Base-by-base conservation (phyloP, 495 filamentous ascomycete genomes). In the Penicillium paxilli region DNA sequence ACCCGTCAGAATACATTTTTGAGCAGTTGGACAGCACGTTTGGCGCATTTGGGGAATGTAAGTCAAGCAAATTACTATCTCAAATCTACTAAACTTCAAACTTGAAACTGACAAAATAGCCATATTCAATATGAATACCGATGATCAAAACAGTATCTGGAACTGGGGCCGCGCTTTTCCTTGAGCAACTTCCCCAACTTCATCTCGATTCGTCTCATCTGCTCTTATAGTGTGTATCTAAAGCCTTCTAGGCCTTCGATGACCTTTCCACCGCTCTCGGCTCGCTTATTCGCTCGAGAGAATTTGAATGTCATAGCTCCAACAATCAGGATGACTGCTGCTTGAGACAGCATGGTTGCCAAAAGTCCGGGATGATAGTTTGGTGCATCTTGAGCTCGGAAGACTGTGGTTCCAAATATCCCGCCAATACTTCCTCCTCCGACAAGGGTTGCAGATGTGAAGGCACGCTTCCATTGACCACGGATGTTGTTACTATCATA, bases 391-490 rank as follows among this genome's bases (percentile, higher is more conserved):
- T 82, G 58, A 22, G 66, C 64, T 44, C 81, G 70, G 59, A 83
- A 85, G 4, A 82, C 75, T 7, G 71, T 67, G n/a, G 69, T 68
- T 19, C 79, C 79, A 24, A 76, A 64, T 52, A 85, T 83, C 9
- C 81, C 80, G 16, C 80, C 80, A 33, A 83, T 71, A 41, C 74
- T 75, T 14, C 79, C 79, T 8, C 67, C 59, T 16, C 70, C 71
- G 11, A 66, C 76, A 35, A 80, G 66, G 0, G 70, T 74, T 1
- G 80, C 78, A 6, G 74, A 78, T 30, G 64, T 66, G 32, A 83
- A 73, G 4, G 81, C 82, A n/a, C 81, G 75, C 55, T 82, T 84
- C 81, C 79, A 83, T 60, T 83, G 78, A 1, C 80, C 80, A 28
- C 78, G 78, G 60, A 84, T 77, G 51, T 85, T 84, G 63, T 82